Evolutionary conservation across 2,329 filamentous ascomycete genomes (phyloP), one percentile per base, ranked within the genome.

Genomic region (Colletotrichum brevisporum): DNA sequence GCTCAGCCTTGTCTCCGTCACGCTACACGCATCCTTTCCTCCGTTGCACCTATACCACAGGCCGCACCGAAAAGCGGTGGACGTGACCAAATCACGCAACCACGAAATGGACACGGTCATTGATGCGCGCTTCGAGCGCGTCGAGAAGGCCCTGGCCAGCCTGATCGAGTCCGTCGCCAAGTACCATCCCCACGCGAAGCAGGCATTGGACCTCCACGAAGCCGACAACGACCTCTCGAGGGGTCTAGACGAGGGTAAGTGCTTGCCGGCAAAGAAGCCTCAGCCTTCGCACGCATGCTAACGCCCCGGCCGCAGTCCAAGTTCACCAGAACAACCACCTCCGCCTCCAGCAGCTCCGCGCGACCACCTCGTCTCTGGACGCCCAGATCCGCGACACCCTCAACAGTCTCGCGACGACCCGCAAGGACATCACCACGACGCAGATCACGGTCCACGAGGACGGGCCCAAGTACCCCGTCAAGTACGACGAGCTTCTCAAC

Each of bases 91-190:
- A 3, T 9, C 5, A 10, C 18, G 16, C 47, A 36, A 12, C 10
- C 21, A 63, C 13, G 61, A 16, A 36, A 93, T 93, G 91, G 88
- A 93, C 72, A 85, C 85, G 54, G 81, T 86, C 56, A 84, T 93
- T 6, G 89, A 92, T 71, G 77, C 76, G 53, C 89, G 87, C 74
- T 91, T 93, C 69, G 88, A 91, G 76, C 88, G 89, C 56, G 83
- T 93, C 36, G 91, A 92, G 74, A 88, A 87, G 74, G 89, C 90
- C 1, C 83, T 97, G 21, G 86, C 88, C 13, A 89, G 84, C 31
- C 84, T 97, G 41, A 91, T 94, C 73, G 92, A 94, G 77, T 95
- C 93, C 0, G 92, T 97, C 71, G 87, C 92, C 6, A 92, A 94
- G 72, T 95, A 95, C 81, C 94, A 94, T 75, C 93, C 94, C 0